Evolutionary conservation across 1,284 basidiomycete genomes (phyloP).

Genomic region (Laetiporus sulphureus): DNA sequence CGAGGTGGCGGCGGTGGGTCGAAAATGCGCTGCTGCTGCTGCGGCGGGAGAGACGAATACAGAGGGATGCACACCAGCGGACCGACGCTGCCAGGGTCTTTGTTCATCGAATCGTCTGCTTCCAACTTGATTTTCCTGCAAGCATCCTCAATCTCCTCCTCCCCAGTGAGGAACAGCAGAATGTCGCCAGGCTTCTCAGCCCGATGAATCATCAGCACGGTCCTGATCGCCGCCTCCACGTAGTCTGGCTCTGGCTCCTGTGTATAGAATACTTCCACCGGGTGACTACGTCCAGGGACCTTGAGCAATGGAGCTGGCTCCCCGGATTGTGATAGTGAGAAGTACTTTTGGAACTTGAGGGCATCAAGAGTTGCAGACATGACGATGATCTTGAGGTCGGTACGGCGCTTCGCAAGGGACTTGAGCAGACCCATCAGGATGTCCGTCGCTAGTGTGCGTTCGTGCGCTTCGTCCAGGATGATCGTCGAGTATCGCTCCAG

Average conservation of each 20-base stretch:
- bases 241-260: conserved; percentile 96
- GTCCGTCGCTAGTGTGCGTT: conserved; percentile 96
- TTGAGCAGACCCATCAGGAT: conserved; percentile 94
- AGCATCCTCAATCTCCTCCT: conserved; percentile 98
- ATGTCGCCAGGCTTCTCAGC: conserved; percentile 94
- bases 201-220: conserved; percentile 96
- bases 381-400: conserved; percentile 95
- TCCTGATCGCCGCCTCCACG: conserved; percentile 94
- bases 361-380: conserved; percentile 99
- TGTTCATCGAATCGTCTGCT: conserved; percentile 71
- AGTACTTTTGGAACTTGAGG: conserved; percentile 96
- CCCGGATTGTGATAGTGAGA: conserved; percentile 50
- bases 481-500: conserved; percentile 92
- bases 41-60: conserved; percentile 89
- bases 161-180: conserved; percentile 93
- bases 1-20: conserved; percentile 72
- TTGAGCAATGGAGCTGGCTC: conserved; percentile 82
- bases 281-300: conserved; percentile 94
- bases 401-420: conserved; percentile 69
- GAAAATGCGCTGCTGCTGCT: conserved; percentile 95
- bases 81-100: conserved; percentile 74
- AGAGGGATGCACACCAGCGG: conserved; percentile 87
- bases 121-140: conserved; percentile 92
- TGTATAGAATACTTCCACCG: conserved; percentile 95
- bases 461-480: conserved; percentile 98